Evolutionary conservation across 139 green algal genomes (phyloP).

Genomic region (Limnomonas spitsbergensis): DNA sequence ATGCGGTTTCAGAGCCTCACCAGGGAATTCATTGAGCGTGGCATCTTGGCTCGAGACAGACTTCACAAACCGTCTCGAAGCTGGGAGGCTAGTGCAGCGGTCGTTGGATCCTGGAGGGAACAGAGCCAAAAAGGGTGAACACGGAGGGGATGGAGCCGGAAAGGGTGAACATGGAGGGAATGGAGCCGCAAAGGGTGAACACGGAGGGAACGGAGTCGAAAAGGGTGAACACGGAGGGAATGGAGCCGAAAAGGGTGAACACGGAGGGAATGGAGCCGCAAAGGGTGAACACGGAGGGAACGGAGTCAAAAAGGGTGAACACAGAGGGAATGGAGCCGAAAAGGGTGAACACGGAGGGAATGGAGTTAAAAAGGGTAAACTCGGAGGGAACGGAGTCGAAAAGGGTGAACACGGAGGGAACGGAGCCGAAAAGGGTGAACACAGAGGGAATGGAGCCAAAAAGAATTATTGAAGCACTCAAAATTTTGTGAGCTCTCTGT

Average conservation of each 20-base stretch:
- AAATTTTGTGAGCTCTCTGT: no score
- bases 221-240: background rate
- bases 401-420: no score
- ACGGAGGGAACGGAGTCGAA: background rate
- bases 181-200: background rate
- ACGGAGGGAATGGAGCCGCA: background rate
- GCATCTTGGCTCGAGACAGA: background rate
- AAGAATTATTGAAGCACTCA: no score
- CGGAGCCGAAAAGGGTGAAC: no score
- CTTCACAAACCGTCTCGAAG: constrained; percentile 10
- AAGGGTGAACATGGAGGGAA: background rate
- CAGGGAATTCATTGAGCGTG: background rate
- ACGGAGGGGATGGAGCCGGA: background rate
- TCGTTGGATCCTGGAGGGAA: background rate
- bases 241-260: background rate
- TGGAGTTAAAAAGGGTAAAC: no score
- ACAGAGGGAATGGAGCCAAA: no score
- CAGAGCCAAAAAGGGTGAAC: background rate
- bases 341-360: no score
- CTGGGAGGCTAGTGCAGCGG: constrained; percentile 1
- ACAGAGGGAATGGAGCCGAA: no score
- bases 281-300: background rate
- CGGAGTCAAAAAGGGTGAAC: no score
- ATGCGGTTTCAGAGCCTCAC: background rate
- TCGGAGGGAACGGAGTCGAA: no score